Evolutionary conservation across 129 eudicot genomes (phyloP), one percentile per base, ranked within the genome.

Genomic region (Lonicera japonica): DNA sequence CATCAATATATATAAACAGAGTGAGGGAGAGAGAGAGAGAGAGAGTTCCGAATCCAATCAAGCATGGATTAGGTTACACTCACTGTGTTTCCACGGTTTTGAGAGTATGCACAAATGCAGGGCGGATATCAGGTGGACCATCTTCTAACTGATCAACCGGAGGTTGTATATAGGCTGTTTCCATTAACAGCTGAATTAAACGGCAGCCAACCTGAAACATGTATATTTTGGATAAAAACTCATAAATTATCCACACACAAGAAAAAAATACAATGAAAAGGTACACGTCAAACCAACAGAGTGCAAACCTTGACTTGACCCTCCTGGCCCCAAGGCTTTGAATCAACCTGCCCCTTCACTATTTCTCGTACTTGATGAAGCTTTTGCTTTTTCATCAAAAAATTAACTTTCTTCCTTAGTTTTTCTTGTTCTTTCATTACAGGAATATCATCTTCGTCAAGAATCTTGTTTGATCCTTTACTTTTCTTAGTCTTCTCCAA

Each of bases 101-200:
- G 4, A 84, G 81, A 46, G 85, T 65, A 74, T 91, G 98, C 22
- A 82, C 69, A 73, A 91, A 91, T 67, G 98, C 98, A 56, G 98
- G 98, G 13, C 96, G 82, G 60, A 91, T 67, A 82, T 87, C 98
- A 50, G 95, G 98, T 56, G 96, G 90, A 39, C 80, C 76, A 77
- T 91, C 98, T 55, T 70, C 95, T 58, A 78, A 62, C 56, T 91
- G 90, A 54, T 80, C 86, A 67, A 72, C 79, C 46, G 96, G 90
- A 68, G 98, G 95, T 63, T 84, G 98, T 75, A 91, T 91, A 70
- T 82, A 87, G 48, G 98, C 98, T 34, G 96, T 87, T 79, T 91
- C 87, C 51, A 75, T 75, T 39, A 91, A 76, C 65, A 91, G 64
- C 80, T 91, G 88, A 63, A 91, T 87, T 77, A 91, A 73, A 63